Evolutionary conservation across 345 rosid species (phyloP).

Genomic region (Citrus glauca): DNA sequence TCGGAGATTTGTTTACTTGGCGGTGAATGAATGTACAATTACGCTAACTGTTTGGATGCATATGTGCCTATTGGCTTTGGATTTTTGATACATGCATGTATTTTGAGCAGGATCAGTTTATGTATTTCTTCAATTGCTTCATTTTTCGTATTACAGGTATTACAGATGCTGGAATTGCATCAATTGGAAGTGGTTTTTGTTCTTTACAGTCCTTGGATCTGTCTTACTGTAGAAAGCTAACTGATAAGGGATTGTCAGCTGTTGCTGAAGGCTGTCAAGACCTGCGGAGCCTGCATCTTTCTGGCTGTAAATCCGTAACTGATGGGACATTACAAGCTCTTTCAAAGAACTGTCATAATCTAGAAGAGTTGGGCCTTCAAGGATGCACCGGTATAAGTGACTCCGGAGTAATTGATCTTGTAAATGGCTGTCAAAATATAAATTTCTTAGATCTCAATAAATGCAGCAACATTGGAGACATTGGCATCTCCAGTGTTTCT

Average conservation of each 20-base stretch:
- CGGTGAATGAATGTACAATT: background rate
- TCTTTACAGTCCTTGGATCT: constrained; percentile 77
- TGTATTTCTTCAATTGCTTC: background rate
- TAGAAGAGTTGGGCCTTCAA: constrained; percentile 64
- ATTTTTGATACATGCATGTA: background rate
- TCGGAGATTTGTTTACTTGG: background rate
- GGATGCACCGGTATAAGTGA: constrained; percentile 76
- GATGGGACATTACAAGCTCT: constrained; percentile 49
- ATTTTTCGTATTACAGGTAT: constrained; percentile 45
- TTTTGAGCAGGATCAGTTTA: background rate
- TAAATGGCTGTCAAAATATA: constrained; percentile 60
- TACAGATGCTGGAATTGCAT: constrained; percentile 67
- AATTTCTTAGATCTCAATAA: constrained; percentile 66
- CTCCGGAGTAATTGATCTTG: constrained; percentile 63
- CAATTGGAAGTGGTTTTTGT: constrained; percentile 64
- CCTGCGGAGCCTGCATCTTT: constrained; percentile 56
- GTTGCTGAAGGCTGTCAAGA: constrained; percentile 77
- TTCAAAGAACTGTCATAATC: constrained; percentile 51
- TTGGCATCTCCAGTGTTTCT: constrained; percentile 62
- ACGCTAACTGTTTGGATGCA: background rate
- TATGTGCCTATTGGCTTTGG: background rate
- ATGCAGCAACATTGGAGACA: constrained; percentile 75
- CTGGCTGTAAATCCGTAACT: constrained; percentile 67
- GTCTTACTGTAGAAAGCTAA: constrained; percentile 81
- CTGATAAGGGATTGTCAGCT: constrained; percentile 73